Evolutionary conservation across 2,329 filamentous ascomycete species (phyloP).

Genomic region (Arthrobotrys pseudoclavata): DNA sequence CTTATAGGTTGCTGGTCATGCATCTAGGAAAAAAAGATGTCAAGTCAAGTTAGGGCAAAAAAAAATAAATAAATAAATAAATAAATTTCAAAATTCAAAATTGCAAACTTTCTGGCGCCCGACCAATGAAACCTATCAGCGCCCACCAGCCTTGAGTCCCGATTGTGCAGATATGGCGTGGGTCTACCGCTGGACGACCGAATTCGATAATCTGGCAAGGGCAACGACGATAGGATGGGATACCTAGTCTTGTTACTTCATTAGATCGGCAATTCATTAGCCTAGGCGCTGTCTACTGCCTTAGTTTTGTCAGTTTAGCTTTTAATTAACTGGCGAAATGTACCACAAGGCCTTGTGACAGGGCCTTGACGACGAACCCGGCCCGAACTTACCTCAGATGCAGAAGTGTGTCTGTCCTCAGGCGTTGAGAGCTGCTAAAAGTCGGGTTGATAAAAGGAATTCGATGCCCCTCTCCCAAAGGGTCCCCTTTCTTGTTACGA

Average conservation of each 20-base stretch:
- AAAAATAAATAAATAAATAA: background rate
- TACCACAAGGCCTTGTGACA: slow-evolving; percentile 57
- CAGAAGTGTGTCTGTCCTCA: slow-evolving; percentile 41
- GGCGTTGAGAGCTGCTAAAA: slow-evolving; percentile 31
- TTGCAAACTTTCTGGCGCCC: slow-evolving; percentile 33
- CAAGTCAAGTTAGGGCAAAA: slow-evolving; percentile 16
- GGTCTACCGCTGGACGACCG: slow-evolving; percentile 30
- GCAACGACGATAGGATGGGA: slow-evolving; percentile 53
- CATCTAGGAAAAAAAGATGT: background rate
- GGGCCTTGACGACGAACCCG: slow-evolving; percentile 50
- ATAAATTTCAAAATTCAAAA: slow-evolving; percentile 7
- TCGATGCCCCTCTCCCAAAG: slow-evolving; percentile 55
- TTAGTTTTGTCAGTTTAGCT: slow-evolving; percentile 40
- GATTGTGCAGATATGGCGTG: slow-evolving; percentile 40
- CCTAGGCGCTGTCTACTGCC: slow-evolving; percentile 50
- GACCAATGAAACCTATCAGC: slow-evolving; percentile 32
- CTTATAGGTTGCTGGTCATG: background rate
- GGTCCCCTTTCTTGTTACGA: slow-evolving; percentile 53
- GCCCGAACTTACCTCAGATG: slow-evolving; percentile 55
- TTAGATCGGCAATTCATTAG: slow-evolving; percentile 57
- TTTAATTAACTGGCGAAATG: slow-evolving; percentile 52
- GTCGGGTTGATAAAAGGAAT: slow-evolving; percentile 57
- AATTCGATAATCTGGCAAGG: slow-evolving; percentile 41
- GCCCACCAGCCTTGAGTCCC: slow-evolving; percentile 10
- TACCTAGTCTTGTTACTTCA: slow-evolving; percentile 39